phyloP scores from a whole-genome alignment of 2,329 filamentous ascomycete species.

The Aotearoamyces nothofagi region DNA sequence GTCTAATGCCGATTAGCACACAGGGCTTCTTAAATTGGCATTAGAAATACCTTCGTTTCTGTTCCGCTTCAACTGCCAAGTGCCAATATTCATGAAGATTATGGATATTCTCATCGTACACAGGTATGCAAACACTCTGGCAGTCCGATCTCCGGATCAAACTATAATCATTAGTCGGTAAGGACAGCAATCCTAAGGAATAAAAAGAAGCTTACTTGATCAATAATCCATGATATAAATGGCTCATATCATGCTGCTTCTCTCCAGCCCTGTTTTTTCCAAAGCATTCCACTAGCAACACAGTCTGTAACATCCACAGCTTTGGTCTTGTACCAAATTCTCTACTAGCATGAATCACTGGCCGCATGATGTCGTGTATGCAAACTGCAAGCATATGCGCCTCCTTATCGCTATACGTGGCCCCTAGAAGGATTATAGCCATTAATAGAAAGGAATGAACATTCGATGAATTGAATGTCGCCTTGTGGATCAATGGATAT shows the following conservation, averaged over 20 bases:
- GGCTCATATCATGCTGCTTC: constrained; percentile 47
- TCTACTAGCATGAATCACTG: constrained; percentile 40
- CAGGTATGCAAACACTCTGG: constrained; percentile 26
- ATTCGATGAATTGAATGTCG: constrained; percentile 35
- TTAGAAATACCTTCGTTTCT: constrained; percentile 34
- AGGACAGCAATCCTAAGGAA: constrained; percentile 1
- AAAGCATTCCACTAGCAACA: constrained; percentile 47
- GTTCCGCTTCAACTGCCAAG: constrained; percentile 30
- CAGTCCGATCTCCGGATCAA: constrained; percentile 35
- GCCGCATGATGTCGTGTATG: constrained; percentile 43
- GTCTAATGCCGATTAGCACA: constrained; percentile 16
- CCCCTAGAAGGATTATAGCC: constrained; percentile 41
- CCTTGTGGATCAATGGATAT: constrained; percentile 42
- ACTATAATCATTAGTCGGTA: constrained; percentile 4
- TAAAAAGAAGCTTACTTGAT: constrained; percentile 25
- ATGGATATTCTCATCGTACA: constrained; percentile 19
- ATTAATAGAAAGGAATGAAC: constrained; percentile 36
- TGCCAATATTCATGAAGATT: constrained; percentile 32
- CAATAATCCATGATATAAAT: constrained; percentile 39
- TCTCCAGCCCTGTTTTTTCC: constrained; percentile 47
- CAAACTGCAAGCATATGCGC: constrained; percentile 44
- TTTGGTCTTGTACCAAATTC: constrained; percentile 42
- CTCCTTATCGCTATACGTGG: constrained; percentile 42
- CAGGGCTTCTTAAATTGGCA: background rate
- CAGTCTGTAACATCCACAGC: constrained; percentile 45